A percentile compares a stretch with the other conserved stretches of the same genome.
Evolutionary conservation across 192 early-diverging fungal genomes (phyloP).

Genomic region (Spizellomyces sp.): DNA sequence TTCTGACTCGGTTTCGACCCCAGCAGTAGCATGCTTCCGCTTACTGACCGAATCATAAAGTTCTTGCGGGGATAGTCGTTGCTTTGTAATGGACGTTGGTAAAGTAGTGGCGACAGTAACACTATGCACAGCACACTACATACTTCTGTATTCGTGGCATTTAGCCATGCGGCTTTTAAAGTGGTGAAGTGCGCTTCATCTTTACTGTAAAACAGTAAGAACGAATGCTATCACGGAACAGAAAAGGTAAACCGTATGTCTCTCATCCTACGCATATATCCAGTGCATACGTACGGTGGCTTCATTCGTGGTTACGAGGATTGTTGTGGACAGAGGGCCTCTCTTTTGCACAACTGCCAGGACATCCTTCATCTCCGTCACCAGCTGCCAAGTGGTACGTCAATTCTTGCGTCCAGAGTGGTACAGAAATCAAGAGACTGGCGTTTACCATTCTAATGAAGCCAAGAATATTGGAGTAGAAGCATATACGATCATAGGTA

Average conservation of each 20-base stretch:
- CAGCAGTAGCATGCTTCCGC: constrained; percentile 8
- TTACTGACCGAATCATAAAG: constrained; percentile 27
- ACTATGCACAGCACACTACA: too few relatives aligned
- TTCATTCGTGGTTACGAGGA: constrained; percentile 27
- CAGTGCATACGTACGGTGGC: constrained; percentile 6
- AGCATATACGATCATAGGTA: constrained; percentile 64
- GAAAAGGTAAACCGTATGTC: too few relatives aligned
- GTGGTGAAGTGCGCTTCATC: constrained; percentile 32
- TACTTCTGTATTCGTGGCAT: neutral
- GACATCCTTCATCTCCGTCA: constrained; percentile 45
- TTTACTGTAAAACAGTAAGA: constrained; percentile 9
- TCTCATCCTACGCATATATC: too few relatives aligned
- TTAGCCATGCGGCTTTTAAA: constrained; percentile 36
- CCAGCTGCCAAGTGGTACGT: constrained; percentile 38
- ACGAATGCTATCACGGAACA: too few relatives aligned
- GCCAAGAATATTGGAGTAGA: constrained; percentile 64
- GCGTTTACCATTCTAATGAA: constrained; percentile 56
- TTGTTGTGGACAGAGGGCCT: constrained; percentile 38
- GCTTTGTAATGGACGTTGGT: too few relatives aligned
- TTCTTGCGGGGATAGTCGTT: constrained; percentile 35
- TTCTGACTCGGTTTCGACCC: neutral
- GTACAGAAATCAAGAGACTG: too few relatives aligned
- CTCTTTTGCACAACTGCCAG: constrained; percentile 32
- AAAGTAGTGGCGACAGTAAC: too few relatives aligned
- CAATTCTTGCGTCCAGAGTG: neutral